These are phyloP conservation scores for Eutrema japonicum DNA, from an alignment of 345 rosid genomes.

Conservation along the genomic window DNA sequence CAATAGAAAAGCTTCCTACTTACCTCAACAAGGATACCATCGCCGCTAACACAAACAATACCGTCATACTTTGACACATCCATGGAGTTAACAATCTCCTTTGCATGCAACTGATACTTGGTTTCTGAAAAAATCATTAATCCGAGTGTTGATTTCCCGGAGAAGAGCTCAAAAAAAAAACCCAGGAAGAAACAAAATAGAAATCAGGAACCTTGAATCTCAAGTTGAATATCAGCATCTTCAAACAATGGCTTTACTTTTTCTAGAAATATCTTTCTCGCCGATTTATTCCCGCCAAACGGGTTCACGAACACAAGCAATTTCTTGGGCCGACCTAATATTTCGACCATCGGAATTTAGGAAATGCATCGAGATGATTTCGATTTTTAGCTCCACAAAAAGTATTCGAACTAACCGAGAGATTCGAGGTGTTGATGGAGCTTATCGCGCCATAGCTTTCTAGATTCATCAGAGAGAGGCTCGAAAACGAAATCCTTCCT, in stretches of 20 bases:
- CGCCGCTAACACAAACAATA: constrained; percentile 95
- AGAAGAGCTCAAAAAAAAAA: neutral
- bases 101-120: constrained; percentile 73
- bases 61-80: constrained; percentile 77
- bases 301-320: constrained; percentile 79
- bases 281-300: constrained; percentile 79
- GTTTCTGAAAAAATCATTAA: constrained; percentile 59
- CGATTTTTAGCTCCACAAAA: neutral
- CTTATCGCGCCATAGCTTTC: constrained; percentile 61
- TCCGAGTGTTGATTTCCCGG: neutral
- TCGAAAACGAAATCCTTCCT: constrained; percentile 81
- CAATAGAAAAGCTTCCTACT: constrained; percentile 23
- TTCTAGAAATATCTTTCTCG: constrained; percentile 64
- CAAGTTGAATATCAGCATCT: constrained; percentile 69
- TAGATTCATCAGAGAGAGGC: constrained; percentile 62
- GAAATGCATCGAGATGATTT: neutral
- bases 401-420: constrained; percentile 52
- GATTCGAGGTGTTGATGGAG: constrained; percentile 62
- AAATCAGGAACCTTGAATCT: constrained; percentile 61
- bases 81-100: constrained; percentile 62
- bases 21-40: constrained; percentile 96
- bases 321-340: constrained; percentile 74
- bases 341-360: neutral
- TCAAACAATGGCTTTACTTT: constrained; percentile 81
- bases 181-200: neutral